Base-by-base conservation (phyloP, 1,284 basidiomycete genomes). In the Bondarzewia mesenterica region DNA sequence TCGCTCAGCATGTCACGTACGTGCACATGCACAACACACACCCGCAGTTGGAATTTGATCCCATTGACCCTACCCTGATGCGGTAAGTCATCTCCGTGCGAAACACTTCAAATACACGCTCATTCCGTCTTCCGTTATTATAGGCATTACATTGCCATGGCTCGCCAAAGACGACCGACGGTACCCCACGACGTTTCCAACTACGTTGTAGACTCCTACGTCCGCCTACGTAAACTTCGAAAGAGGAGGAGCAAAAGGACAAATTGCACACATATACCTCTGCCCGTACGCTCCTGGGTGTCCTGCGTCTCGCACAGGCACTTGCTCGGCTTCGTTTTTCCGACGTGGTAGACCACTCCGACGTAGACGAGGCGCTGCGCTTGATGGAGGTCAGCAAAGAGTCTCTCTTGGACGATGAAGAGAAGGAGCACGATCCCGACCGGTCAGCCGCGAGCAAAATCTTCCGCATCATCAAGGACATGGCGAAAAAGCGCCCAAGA, bases 361-460 rank as follows among this genome's bases (percentile, higher is more conserved):
- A 99, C 62, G 94, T 99, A 4, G 93, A 99, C 63, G 96, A 99
- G 70, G 96, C 96, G 1, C 71, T 99, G 50, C 83, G 96, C 29
- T 72, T 99, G 54, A 97, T 99, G 90, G 92, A 95, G 55, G 92
- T 91, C 54, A 92, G 88, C 69, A 99, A 99, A 67, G 88, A 90
- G 57, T 89, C 82, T 58, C 71, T 99, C 57, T 75, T 83, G 53
- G 88, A 92, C 42, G 89, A 94, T 38, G 78, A 82, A 46, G 80
- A 85, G 21, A 66, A 65, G 5, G 67, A 67, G 25, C 69, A 69
- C 29, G 84, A 84, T 42, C 75, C 77, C 16, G 94, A 98, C 63
- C 77, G 80, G 54, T 89, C 91, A 21, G 75, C 77, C 47, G 77
- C 82, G 53, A 88, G 83, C 63, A 84, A 89, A 68, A 89, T 97